Conservation (phyloP, 2,329 filamentous ascomycete genomes). For the Penicillium sp. region DNA sequence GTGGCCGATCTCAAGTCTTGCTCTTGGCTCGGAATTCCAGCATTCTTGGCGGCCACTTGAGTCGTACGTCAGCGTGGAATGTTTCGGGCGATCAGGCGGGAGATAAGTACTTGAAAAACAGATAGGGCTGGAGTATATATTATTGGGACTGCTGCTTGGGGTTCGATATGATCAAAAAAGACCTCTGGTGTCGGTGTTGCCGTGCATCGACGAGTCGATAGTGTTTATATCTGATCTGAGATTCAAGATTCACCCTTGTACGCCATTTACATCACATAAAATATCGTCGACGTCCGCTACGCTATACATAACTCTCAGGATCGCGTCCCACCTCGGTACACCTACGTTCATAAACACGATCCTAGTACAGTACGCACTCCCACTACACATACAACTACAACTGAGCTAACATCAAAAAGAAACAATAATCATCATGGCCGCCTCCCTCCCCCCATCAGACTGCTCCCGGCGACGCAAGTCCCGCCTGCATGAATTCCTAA, state of each 20-base stretch:
- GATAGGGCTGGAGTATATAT: background rate
- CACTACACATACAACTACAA: background rate
- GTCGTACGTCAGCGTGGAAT: constrained; percentile 18
- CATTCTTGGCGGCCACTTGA: background rate
- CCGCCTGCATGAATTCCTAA: constrained; percentile 5
- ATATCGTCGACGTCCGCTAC: background rate
- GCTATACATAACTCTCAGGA: background rate
- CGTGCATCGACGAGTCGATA: background rate
- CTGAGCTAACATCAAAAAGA: background rate
- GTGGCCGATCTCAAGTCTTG: constrained; percentile 6
- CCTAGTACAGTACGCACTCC: background rate
- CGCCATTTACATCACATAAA: background rate
- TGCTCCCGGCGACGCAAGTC: background rate
- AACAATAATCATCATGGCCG: constrained; percentile 3
- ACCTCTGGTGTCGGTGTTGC: background rate
- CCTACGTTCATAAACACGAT: background rate
- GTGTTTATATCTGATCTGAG: background rate
- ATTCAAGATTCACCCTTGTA: background rate
- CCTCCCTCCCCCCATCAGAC: background rate
- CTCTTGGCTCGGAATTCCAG: constrained; percentile 8
- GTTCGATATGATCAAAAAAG: background rate
- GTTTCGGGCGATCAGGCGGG: background rate
- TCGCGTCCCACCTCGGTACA: background rate
- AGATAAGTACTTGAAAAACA: too few species aligned
- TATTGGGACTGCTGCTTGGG: background rate